phyloP scores from a whole-genome alignment of 495 filamentous ascomycete species.

The Penicillium lividum region DNA sequence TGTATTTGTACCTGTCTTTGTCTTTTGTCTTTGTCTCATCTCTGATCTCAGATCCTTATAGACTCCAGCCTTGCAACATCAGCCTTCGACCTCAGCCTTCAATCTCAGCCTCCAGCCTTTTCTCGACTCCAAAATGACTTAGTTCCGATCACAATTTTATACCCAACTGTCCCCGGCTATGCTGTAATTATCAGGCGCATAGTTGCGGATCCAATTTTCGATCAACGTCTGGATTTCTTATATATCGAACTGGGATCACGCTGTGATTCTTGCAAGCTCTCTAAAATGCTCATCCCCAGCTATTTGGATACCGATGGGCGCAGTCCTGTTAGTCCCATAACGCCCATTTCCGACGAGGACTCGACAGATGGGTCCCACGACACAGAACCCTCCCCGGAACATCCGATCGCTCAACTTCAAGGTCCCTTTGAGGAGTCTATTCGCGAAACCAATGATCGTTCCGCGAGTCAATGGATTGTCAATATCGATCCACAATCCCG shows the following conservation, averaged over 20 bases:
- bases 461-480: conserved; percentile 50
- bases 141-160: conserved; percentile 15
- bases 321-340: conserved; percentile 8
- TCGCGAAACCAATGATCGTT: conserved; percentile 59
- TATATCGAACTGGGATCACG: neutral
- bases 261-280: neutral
- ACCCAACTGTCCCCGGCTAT: conserved; percentile 7
- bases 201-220: conserved; percentile 5
- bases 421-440: conserved; percentile 94
- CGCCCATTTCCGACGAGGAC: conserved; percentile 9
- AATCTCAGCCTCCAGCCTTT: conserved; percentile 5
- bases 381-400: conserved; percentile 50
- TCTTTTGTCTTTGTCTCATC: neutral
- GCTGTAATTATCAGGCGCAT: conserved; percentile 11
- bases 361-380: neutral
- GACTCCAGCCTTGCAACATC: neutral
- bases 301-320: neutral
- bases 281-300: neutral
- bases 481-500: conserved; percentile 65
- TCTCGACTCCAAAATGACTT: neutral
- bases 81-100: neutral
- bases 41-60: neutral
- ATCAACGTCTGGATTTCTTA: neutral
- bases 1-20: neutral
- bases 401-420: conserved; percentile 85